phyloP scores from a whole-genome alignment of 768 basidiomycete species.

The Lyophyllum semitale region DNA sequence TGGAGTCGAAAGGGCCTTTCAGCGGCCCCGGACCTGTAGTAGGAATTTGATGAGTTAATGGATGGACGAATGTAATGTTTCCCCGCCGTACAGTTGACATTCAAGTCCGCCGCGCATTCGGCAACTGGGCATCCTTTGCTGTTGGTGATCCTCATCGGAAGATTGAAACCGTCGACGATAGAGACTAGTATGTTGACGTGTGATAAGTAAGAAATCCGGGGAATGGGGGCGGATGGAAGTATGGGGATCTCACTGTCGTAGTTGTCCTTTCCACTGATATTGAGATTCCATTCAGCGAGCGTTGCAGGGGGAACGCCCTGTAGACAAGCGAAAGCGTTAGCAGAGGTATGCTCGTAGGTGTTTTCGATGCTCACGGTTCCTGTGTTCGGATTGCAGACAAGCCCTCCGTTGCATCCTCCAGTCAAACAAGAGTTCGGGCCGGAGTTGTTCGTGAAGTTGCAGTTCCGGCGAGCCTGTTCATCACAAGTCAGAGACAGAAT shows the following conservation, averaged over 20 bases:
- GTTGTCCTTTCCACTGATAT: slow-evolving; percentile 43
- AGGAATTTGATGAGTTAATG: not conserved
- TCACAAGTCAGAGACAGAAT: not conserved
- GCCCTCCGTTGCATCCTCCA: slow-evolving; percentile 70
- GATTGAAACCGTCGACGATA: slow-evolving; percentile 57
- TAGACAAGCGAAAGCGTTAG: not conserved
- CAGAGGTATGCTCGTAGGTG: not conserved
- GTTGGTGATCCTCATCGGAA: slow-evolving; percentile 53
- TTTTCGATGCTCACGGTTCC: slow-evolving; percentile 40
- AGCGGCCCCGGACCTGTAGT: slow-evolving; percentile 38
- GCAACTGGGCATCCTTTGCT: slow-evolving; percentile 46
- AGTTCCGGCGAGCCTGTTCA: slow-evolving; percentile 61
- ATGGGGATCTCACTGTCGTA: slow-evolving; percentile 52
- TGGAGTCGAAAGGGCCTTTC: slow-evolving; percentile 45
- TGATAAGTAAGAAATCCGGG: not conserved
- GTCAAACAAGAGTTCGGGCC: slow-evolving; percentile 59
- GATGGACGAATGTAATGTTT: not conserved
- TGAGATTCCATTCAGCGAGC: slow-evolving; percentile 68
- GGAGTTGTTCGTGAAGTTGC: slow-evolving; percentile 53
- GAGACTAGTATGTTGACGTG: slow-evolving; percentile 35
- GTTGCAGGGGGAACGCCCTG: slow-evolving; percentile 65
- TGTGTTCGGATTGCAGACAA: slow-evolving; percentile 49
- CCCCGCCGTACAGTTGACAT: slow-evolving; percentile 40
- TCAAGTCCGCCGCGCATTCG: slow-evolving; percentile 52
- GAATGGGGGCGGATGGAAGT: not conserved